These are phyloP conservation scores for Phylloporus sp. DNA, from an alignment of 768 basidiomycete genomes.

Conservation along the genomic window DNA sequence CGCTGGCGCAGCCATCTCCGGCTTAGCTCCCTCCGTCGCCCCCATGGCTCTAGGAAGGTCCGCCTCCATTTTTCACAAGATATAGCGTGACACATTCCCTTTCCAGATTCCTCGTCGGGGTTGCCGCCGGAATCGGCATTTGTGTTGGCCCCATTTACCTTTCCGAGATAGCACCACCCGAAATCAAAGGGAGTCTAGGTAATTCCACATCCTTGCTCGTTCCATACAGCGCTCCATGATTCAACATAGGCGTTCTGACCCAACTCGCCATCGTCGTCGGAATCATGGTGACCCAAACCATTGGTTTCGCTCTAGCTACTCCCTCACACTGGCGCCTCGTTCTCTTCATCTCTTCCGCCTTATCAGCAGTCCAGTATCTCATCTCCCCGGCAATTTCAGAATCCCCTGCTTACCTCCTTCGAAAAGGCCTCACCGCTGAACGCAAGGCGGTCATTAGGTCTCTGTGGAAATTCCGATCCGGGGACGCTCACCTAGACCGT, in stretches of 20 bases:
- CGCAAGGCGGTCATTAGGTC: slow-evolving; percentile 40
- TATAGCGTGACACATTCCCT: neutral
- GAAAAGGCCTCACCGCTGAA: slow-evolving; percentile 45
- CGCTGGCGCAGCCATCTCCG: slow-evolving; percentile 63
- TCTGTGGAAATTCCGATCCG: slow-evolving; percentile 48
- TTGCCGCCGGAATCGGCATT: slow-evolving; percentile 66
- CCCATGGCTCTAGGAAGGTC: slow-evolving; percentile 65
- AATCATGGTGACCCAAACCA: slow-evolving; percentile 78
- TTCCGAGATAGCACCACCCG: slow-evolving; percentile 76
- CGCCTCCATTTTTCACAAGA: slow-evolving; percentile 9
- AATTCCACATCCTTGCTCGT: slow-evolving; percentile 11
- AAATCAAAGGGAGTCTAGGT: slow-evolving; percentile 74
- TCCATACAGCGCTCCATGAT: neutral
- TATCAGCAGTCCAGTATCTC: slow-evolving; percentile 56
- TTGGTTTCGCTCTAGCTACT: slow-evolving; percentile 68
- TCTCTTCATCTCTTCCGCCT: slow-evolving; percentile 51
- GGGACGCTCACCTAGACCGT: slow-evolving; percentile 25
- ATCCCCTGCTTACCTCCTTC: slow-evolving; percentile 63
- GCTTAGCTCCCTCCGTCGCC: slow-evolving; percentile 50
- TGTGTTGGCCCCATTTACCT: slow-evolving; percentile 83
- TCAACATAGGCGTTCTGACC: slow-evolving; percentile 60
- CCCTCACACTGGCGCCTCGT: slow-evolving; percentile 68
- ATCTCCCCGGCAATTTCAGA: slow-evolving; percentile 54
- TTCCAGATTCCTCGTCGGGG: slow-evolving; percentile 57
- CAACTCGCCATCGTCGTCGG: slow-evolving; percentile 82